Evolutionary conservation across 352 stramenopile species (phyloP), one percentile per base, ranked within the genome.

Genomic region (Pythium phragmiticola): DNA sequence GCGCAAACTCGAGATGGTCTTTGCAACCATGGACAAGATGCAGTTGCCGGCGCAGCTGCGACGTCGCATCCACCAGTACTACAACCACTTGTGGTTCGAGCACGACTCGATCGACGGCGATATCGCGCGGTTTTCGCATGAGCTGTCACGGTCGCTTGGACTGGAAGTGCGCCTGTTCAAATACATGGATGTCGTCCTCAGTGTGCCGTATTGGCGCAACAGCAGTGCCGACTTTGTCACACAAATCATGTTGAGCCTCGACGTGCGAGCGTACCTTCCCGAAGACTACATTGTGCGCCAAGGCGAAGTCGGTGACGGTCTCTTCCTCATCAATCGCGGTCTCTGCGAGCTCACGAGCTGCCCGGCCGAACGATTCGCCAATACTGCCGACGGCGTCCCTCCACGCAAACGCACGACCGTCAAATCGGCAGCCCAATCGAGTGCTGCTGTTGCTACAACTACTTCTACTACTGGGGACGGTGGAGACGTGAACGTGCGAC

Each of bases 221-320:
- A 75, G 68, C 34, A 67, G 57, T 4, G 49, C 69, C 8, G 70
- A 79, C 43, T 72, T 82, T 39, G 63, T 82, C 19, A 75, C 74
- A 14, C 68, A 75, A 33, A 69, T 79, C 42, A 60, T 77, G 48
- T 33, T 70, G 8, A 69, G 55, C 16, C 39, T 80, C 7, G 60
- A 70, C 47, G 70, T 74, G 17, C 54, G 70, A 2, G 63, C 70
- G 6, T 80, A 80, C 48, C 65, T 78, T 30, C 74, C 74, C 1
- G 73, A 82, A 33, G 74, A 82, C 37, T 82, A 76, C 60, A 68
- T 82, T 26, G 60, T 82, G 19, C 63, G 68, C 33, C 66, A 69
- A 23, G 73, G 70, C n/a, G 70, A 77, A 39, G 63, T 75, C 14
- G 70, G 73, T 19, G 56, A 70, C 16, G 70, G 71, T 5, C 68